Evolutionary conservation across 257 asterid genomes (phyloP).

Genomic region (Paraleonurus japonicus): DNA sequence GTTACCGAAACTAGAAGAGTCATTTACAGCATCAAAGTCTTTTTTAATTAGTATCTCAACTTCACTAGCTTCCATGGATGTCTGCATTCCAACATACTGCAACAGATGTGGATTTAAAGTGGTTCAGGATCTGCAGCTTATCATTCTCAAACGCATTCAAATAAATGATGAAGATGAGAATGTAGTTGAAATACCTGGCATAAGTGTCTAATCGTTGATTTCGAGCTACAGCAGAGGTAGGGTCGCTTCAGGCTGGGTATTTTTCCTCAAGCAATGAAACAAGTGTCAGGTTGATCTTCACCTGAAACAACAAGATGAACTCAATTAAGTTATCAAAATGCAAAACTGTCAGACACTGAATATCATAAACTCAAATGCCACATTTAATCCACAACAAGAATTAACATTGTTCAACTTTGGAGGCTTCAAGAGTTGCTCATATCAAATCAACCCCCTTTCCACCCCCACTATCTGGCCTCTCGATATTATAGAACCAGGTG

Average conservation of each 20-base stretch:
- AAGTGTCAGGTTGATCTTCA: constrained; percentile 68
- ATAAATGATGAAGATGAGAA: constrained; percentile 19
- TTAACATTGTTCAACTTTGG: not conserved
- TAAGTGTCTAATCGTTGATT: constrained; percentile 63
- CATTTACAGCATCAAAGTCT: constrained; percentile 37
- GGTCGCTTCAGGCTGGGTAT: constrained; percentile 88
- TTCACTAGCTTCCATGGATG: constrained; percentile 62
- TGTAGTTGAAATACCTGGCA: constrained; percentile 56
- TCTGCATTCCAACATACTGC: constrained; percentile 89
- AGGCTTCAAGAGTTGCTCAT: constrained; percentile 4
- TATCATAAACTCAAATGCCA: constrained; percentile 11
- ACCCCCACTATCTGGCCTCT: constrained; percentile 14
- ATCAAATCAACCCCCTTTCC: constrained; percentile 6
- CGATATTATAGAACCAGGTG: not conserved
- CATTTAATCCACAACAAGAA: constrained; percentile 16
- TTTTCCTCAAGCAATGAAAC: constrained; percentile 67
- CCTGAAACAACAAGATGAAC: constrained; percentile 44
- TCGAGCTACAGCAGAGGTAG: constrained; percentile 69
- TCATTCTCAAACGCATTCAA: constrained; percentile 3
- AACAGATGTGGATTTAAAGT: constrained; percentile 26
- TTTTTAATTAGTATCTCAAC: constrained; percentile 66
- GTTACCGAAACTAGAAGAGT: constrained; percentile 32
- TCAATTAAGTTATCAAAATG: constrained; percentile 19
- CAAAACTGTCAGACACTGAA: not conserved
- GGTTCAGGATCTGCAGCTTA: constrained; percentile 14